These are phyloP conservation scores for Diaporthe sp. DNA, from an alignment of 2,329 filamentous ascomycete genomes.

Conservation along the genomic window DNA sequence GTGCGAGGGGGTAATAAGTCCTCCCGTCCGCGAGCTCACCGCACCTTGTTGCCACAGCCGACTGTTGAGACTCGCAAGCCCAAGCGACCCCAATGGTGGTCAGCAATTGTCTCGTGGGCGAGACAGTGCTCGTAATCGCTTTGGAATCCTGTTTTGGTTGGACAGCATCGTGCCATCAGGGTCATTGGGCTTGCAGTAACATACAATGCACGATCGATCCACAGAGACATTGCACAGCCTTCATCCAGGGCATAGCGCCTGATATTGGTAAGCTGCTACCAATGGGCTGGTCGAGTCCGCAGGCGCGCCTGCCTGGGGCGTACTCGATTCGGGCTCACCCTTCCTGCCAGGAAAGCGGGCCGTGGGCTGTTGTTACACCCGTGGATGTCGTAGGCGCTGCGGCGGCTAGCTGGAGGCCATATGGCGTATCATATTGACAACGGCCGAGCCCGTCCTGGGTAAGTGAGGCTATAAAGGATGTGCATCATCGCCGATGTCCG, in stretches of 20 bases:
- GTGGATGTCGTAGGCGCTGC: not conserved
- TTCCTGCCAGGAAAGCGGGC: not conserved
- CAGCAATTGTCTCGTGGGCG: conserved; percentile 33
- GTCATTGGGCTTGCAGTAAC: not conserved
- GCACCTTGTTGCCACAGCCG: conserved; percentile 14
- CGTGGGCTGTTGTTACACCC: conserved; percentile 8
- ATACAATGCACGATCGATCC: not conserved
- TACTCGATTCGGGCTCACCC: not conserved
- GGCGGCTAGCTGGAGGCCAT: not conserved
- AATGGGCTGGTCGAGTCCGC: not conserved
- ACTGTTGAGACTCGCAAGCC: conserved; percentile 12
- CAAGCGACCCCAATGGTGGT: conserved; percentile 12
- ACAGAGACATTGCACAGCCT: conserved; percentile 26
- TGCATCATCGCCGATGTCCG: not conserved
- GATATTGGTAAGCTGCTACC: not conserved
- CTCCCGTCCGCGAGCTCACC: conserved; percentile 12
- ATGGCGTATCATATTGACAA: not conserved
- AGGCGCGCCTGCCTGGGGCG: not conserved
- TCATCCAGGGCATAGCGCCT: not conserved
- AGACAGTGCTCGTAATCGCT: conserved; percentile 37
- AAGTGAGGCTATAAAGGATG: not conserved
- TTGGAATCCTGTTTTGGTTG: conserved; percentile 33
- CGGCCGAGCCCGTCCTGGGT: not conserved
- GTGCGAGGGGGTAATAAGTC: conserved; percentile 12
- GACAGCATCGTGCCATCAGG: conserved; percentile 21